Base-by-base conservation (phyloP, 805 yeast genomes). In the Suhomyces sp. region DNA sequence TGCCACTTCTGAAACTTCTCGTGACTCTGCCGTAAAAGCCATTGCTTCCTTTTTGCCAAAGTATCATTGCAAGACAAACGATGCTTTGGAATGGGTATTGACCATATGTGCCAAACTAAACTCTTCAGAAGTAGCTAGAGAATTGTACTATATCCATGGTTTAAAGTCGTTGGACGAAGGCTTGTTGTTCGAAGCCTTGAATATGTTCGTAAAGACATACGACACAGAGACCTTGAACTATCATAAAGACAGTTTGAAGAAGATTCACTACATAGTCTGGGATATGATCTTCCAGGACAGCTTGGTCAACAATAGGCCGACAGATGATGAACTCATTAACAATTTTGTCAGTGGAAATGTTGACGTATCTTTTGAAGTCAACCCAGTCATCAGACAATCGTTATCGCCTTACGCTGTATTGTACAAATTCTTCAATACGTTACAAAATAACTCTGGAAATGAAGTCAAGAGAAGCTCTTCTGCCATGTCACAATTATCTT, bases 61-160 rank as follows among this genome's bases (percentile, higher is more conserved):
- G 20, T 87, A 74, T 61, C 75, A 83, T 43, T 84, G 83, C 60
- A 69, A 77, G 49, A 84, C 85, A 7, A 86, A 84, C 61, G 92
- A 87, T 63, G 96, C 87, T 62, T 75, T 86, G 54, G 94, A 87
- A 65, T 87, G 93, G 93, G 80, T 85, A 44, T 69, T 87, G 48
- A 80, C 89, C 2, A 73, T 87, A 4, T 86, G 93, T 69, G 87
- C 91, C 10, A 78, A 84, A 58, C 73, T 87, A 63, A 81, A 79
- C 58, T 64, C 87, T 41, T 75, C 82, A n/a, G 68, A 76, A 6
- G 83, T 87, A 10, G 82, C 87, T 0, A 76, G 76, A 52, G 72
- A 76, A 29, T 71, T 87, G 3, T 85, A 79, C 64, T 75, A 77
- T 51, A 69, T 68, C 17, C 68, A 78, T 50, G 86, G 84, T 6